A percentile compares a stretch with the other conserved stretches of the same genome.
Evolutionary conservation across 2,329 filamentous ascomycete species (phyloP).

Genomic region (Scytalidium sp.): DNA sequence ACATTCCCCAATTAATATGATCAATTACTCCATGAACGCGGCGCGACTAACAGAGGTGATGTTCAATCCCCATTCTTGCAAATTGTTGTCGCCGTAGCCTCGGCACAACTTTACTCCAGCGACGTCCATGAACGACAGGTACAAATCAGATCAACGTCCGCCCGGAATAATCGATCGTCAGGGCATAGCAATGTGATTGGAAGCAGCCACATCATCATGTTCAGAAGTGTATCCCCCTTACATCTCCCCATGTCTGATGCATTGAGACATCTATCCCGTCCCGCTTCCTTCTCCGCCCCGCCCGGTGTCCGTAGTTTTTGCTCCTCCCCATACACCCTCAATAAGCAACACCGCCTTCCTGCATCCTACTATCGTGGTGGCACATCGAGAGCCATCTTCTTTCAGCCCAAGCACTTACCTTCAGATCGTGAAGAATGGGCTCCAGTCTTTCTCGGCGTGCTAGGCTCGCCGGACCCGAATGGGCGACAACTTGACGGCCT

Average conservation of each 20-base stretch:
- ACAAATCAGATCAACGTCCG: neutral
- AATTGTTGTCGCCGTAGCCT: neutral
- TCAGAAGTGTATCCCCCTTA: neutral
- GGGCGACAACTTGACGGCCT: constrained; percentile 71
- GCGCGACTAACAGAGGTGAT: too few relatives aligned
- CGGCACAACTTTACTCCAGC: neutral
- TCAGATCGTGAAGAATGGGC: constrained; percentile 41
- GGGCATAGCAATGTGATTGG: neutral
- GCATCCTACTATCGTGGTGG: constrained; percentile 65
- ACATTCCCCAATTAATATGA: neutral
- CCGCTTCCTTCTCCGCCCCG: neutral
- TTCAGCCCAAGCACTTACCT: constrained; percentile 51
- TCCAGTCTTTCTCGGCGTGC: constrained; percentile 53
- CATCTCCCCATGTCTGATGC: neutral
- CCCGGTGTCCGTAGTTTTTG: neutral
- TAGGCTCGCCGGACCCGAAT: constrained; percentile 64
- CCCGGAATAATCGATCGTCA: too few relatives aligned
- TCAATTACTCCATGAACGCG: neutral
- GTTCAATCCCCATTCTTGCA: too few relatives aligned
- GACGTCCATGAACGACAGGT: too few relatives aligned
- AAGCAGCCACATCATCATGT: neutral
- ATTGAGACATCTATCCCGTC: neutral
- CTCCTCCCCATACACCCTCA: neutral
- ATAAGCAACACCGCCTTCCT: constrained; percentile 32
- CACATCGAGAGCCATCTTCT: constrained; percentile 66